Percentiles rank a stretch among this genome's conserved stretches.
Evolutionary conservation across 2,329 filamentous ascomycete species (phyloP).

Genomic region (Trichoderma sp.): DNA sequence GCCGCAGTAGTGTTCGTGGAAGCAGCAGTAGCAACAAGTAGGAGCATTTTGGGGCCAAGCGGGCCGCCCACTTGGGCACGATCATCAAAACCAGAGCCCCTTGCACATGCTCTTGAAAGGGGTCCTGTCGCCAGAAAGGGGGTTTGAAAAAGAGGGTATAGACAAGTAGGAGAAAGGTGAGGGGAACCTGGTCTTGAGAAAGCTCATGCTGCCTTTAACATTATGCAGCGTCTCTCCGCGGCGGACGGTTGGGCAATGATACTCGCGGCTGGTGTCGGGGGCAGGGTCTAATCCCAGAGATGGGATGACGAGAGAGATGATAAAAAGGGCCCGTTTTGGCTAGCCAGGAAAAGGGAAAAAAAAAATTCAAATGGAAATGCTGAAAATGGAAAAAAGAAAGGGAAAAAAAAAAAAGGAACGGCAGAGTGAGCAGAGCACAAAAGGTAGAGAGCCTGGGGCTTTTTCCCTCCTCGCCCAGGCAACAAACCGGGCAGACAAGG

Average conservation of each 20-base stretch:
- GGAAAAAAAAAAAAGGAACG: background rate
- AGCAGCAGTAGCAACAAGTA: background rate
- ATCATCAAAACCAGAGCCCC: background rate
- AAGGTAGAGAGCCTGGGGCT: background rate
- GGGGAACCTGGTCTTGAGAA: slow-evolving; percentile 44
- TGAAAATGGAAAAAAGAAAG: background rate
- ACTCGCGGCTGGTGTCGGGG: background rate
- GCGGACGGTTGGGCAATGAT: slow-evolving; percentile 13
- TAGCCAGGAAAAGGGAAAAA: background rate
- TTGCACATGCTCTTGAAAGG: background rate
- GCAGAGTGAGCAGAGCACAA: background rate
- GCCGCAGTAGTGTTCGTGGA: background rate
- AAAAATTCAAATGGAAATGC: background rate
- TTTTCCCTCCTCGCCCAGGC: background rate
- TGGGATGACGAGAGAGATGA: background rate
- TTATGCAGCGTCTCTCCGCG: slow-evolving; percentile 29
- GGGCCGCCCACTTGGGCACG: slow-evolving; percentile 12
- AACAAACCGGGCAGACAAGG: slow-evolving; percentile 15
- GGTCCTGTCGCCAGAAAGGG: background rate
- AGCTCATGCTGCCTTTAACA: slow-evolving; percentile 40
- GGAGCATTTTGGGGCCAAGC: background rate
- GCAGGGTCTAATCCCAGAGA: background rate
- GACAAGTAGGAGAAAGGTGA: slow-evolving; percentile 17
- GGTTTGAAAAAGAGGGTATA: background rate
- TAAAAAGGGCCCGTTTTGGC: background rate